Evolutionary conservation across 495 filamentous ascomycete species (phyloP), one percentile per base, ranked within the genome.

Genomic region (Xylaria castorea): DNA sequence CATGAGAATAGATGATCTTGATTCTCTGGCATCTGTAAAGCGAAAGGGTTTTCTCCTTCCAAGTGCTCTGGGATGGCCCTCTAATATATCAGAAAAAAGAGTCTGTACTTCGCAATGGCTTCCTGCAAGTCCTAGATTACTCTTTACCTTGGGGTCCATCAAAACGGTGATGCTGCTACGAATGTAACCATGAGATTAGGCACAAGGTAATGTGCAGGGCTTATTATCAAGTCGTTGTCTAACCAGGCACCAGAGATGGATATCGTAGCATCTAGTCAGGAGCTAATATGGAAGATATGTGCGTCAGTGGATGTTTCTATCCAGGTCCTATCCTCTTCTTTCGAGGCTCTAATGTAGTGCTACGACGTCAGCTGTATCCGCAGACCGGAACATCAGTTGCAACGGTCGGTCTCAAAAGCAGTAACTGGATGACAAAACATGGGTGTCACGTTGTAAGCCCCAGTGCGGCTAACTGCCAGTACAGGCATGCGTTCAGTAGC

Each of bases 361-460:
- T 72, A 67, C 70, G 63, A 67, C 63, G 70, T 72, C 70, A 72
- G 70, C 70, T 66, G 63, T 61, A 71, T 67, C 63, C 46, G 70
- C 70, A 60, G 62, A 67, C 62, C 50, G 63, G 63, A 55, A 46
- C 22, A 44, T 53, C 69, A 71, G 48, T 65, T 65, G 60, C 42
- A 71, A 65, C 48, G 60, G 25, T 71, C 53, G 50, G 61, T 61
- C 36, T 40, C 40, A 18, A 50, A 36, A 60, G 51, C 27, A 57
- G 70, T 38, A 66, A 72, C 20, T 46, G 36, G 63, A 30, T 72
- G 63, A 72, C 63, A 50, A 67, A 72, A 72, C 58, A 60, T 61
- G 63, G 38, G 27, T 51, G 50, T 61, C 63, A 71, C 62, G 61
- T 53, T 46, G 44, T 67, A 40, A 51, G 25, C 63, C 63, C 70